Evolutionary conservation across 2,329 filamentous ascomycete species (phyloP), one percentile per base, ranked within the genome.

Genomic region (Ceratocystis diversiconidia): DNA sequence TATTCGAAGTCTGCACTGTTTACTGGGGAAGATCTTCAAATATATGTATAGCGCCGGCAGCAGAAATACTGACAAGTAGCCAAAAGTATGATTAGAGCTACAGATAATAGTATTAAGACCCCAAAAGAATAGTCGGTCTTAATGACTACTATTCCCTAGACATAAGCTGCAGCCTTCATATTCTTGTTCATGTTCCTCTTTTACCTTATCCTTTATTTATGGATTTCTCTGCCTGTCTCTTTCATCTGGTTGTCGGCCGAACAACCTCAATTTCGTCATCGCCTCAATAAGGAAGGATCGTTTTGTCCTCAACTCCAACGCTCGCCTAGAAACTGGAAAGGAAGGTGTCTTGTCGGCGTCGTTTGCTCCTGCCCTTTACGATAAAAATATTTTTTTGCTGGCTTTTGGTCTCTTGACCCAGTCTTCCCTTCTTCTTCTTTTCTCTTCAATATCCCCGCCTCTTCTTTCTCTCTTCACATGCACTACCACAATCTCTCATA

Each of bases 401-500:
- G 46, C 19, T 15, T 48, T n/a, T 48, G 46, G 46, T n/a, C 32
- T 60, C 6, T 57, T 19, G 17, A 28, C 15, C 15, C 43, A 8
- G n/a, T 60, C 10, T 48, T 64, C 17, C 5, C 30, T 7, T 52
- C 6, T 25, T 64, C 22, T 28, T 60, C 22, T 55, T 50, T 62
- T 62, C 8, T 52, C 50, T 36, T 52, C 32, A 17, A n/a, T 4
- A 30, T 32, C 30, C 62, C 59, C 12, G 19, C 41, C 10, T 17
- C 59, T 44, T 43, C 17, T 22, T 19, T 25, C 19, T 63, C 59
- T 22, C 10, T 44, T 10, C n/a, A 41, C 63, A 30, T 32, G 57
- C 25, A 19, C 63, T 57, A 28, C 63, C 63, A 41, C 63, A 61
- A 59, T 25, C 43, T 57, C 52, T 1, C 10, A 41, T 52, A 8